These are phyloP conservation scores for Tolypocladium guangdongense DNA, from an alignment of 2,329 filamentous ascomycete species.

Conservation along the genomic window DNA sequence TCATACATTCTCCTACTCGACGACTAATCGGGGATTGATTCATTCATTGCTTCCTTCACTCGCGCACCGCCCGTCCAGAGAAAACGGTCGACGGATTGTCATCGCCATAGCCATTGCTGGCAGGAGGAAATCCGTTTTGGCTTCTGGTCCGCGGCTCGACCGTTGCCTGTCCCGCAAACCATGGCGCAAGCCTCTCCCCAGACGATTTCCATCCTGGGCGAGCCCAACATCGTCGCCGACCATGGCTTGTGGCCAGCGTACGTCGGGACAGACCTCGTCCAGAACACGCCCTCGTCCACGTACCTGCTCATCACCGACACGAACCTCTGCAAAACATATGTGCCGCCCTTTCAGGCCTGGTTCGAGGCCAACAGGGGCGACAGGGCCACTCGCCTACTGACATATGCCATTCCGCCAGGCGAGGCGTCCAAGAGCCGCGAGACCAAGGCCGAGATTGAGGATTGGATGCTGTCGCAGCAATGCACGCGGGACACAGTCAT, in stretches of 20 bases:
- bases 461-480: conserved; percentile 88
- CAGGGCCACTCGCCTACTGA: conserved; percentile 56
- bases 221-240: conserved; percentile 84
- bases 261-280: conserved; percentile 69
- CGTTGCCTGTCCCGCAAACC: background rate
- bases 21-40: background rate
- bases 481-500: conserved; percentile 93
- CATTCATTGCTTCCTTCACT: background rate
- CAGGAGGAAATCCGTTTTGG: background rate
- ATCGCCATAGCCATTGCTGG: background rate
- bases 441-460: conserved; percentile 91
- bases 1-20: background rate
- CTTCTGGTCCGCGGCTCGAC: background rate
- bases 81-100: background rate
- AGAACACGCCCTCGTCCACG: conserved; percentile 70
- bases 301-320: conserved; percentile 97
- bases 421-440: conserved; percentile 89
- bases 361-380: conserved; percentile 19
- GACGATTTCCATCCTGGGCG: conserved; percentile 71
- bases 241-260: conserved; percentile 81
- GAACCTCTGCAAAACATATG: conserved; percentile 73
- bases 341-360: conserved; percentile 54
- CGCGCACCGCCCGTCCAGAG: background rate
- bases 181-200: conserved; percentile 32
- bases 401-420: conserved; percentile 78